These are phyloP conservation scores for Cryptomeria japonica DNA, from an alignment of 75 land plant genomes.

Conservation along the genomic window DNA sequence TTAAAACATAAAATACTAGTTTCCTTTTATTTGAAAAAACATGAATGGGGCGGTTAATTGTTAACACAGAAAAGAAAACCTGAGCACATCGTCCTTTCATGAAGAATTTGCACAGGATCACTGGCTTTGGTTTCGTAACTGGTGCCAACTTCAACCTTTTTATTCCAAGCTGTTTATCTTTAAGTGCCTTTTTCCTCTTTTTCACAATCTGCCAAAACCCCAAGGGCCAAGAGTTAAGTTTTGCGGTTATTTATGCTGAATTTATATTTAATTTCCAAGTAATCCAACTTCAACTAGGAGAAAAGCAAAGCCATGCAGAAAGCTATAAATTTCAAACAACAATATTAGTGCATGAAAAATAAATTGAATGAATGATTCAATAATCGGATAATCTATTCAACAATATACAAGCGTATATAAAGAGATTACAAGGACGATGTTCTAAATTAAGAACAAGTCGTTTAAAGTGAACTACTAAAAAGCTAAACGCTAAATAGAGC, in stretches of 20 bases:
- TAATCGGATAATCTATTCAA: too few relatives aligned
- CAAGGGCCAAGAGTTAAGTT: not conserved
- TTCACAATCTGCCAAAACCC: not conserved
- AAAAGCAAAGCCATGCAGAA: not conserved
- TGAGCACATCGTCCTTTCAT: conserved; percentile 14
- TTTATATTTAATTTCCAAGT: not conserved
- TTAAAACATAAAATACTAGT: not conserved
- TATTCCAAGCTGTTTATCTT: conserved; percentile 5
- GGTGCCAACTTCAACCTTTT: conserved; percentile 17
- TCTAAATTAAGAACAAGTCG: too few relatives aligned
- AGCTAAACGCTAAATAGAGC: too few relatives aligned
- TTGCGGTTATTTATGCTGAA: not conserved
- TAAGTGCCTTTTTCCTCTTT: conserved; percentile 9
- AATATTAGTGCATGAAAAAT: not conserved
- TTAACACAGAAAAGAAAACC: not conserved
- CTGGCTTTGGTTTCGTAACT: conserved; percentile 7
- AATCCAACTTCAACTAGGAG: not conserved
- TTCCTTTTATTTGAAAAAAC: not conserved
- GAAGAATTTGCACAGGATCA: conserved; percentile 8
- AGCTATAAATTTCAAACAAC: not conserved
- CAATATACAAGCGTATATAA: too few relatives aligned
- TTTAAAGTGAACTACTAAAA: too few relatives aligned
- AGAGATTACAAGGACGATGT: too few relatives aligned
- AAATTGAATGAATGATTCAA: too few relatives aligned
- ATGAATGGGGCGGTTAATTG: not conserved